A percentile compares a stretch with the other conserved stretches of the same genome.
These are phyloP conservation scores for Amaranthus cruentus DNA, from an alignment of 148 eudicot species.

Conservation along the genomic window DNA sequence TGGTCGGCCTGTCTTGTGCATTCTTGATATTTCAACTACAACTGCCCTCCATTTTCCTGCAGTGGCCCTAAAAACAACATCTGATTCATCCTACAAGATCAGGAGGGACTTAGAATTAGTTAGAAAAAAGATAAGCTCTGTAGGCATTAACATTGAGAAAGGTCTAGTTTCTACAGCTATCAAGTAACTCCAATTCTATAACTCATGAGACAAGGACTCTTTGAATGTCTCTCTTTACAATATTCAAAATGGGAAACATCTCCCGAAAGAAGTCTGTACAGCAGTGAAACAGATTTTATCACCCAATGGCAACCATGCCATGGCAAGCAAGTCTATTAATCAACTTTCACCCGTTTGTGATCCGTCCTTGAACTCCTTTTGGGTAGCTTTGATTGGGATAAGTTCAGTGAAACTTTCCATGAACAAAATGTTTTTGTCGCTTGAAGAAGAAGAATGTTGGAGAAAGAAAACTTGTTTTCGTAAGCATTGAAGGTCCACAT, in stretches of 20 bases:
- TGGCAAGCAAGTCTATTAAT: too few species aligned
- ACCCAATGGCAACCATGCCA: not conserved
- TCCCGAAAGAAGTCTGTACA: not conserved
- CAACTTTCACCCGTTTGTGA: too few species aligned
- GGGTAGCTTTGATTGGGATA: too few species aligned
- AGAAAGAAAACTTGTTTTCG: too few species aligned
- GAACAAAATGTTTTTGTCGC: too few species aligned
- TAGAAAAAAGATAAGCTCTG: slow-evolving; percentile 9
- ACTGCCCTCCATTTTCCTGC: slow-evolving; percentile 94
- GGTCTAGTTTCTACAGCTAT: not conserved
- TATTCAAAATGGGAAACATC: slow-evolving; percentile 1
- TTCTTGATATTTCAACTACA: slow-evolving; percentile 94
- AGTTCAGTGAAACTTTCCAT: too few species aligned
- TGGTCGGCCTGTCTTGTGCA: slow-evolving; percentile 91
- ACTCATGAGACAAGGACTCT: not conserved
- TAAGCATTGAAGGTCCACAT: too few species aligned
- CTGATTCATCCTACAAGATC: slow-evolving; percentile 83
- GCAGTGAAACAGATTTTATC: not conserved
- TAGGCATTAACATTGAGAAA: not conserved
- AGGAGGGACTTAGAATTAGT: not conserved
- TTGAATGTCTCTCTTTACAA: not conserved
- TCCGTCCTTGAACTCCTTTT: too few species aligned
- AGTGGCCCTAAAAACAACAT: slow-evolving; percentile 87
- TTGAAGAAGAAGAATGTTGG: too few species aligned
- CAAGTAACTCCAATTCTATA: not conserved